Evolutionary conservation across 192 early-diverging fungal species (phyloP).

Genomic region (Glomus cerebriforme): DNA sequence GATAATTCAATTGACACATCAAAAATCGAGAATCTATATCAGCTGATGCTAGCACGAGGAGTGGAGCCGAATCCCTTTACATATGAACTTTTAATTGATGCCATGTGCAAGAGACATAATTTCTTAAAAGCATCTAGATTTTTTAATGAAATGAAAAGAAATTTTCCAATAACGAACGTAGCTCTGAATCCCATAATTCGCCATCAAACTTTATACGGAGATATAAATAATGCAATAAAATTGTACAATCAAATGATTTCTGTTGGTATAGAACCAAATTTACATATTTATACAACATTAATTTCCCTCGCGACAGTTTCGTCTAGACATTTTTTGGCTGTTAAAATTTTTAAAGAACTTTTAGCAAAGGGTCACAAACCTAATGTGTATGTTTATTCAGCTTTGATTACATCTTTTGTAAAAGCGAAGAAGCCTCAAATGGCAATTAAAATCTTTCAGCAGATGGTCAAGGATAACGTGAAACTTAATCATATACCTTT

Average conservation of each 20-base stretch:
- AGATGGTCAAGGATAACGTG: neutral
- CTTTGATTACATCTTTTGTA: neutral
- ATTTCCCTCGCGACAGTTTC: neutral
- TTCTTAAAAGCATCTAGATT: neutral
- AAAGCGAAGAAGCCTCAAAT: neutral
- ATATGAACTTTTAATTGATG: slow-evolving; percentile 13
- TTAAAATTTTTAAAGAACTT: neutral
- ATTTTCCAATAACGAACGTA: neutral
- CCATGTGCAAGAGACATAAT: neutral
- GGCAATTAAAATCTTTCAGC: neutral
- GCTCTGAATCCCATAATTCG: slow-evolving; percentile 6
- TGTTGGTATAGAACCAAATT: neutral
- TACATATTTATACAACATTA: slow-evolving; percentile 2
- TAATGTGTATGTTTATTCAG: slow-evolving; percentile 3
- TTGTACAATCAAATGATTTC: slow-evolving; percentile 2
- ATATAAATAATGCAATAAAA: neutral
- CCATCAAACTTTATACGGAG: neutral
- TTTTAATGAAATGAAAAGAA: slow-evolving; percentile 7
- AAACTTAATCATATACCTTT: neutral
- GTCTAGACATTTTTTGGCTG: neutral
- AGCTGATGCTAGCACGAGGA: neutral
- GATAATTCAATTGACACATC: neutral
- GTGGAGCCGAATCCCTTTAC: neutral
- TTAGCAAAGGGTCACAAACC: neutral
- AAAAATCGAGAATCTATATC: neutral